Evolutionary conservation across 768 basidiomycete genomes (phyloP).

Genomic region (Auricularia sp.): DNA sequence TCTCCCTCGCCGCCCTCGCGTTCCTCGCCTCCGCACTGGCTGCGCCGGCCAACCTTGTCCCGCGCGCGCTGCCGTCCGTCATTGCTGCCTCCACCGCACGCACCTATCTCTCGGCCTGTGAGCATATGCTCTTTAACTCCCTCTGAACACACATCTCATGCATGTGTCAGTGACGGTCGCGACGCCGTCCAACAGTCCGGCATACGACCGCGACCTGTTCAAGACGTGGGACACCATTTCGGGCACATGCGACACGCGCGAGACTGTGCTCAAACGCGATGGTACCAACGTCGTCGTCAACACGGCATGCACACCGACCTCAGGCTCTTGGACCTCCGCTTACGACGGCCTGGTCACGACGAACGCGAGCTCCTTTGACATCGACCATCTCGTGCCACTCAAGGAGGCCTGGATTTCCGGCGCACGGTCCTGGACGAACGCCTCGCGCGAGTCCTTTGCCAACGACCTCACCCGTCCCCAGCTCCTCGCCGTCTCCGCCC

Average conservation of each 20-base stretch:
- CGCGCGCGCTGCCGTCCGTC: constrained; percentile 15
- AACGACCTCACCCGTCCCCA: constrained; percentile 49
- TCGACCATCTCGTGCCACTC: constrained; percentile 46
- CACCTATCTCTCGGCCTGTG: constrained; percentile 16
- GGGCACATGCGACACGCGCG: constrained; percentile 42
- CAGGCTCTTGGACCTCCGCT: constrained; percentile 42
- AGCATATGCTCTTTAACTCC: background rate
- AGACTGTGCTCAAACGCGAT: constrained; percentile 29
- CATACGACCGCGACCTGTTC: constrained; percentile 33
- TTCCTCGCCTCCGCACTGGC: background rate
- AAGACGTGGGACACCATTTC: constrained; percentile 41
- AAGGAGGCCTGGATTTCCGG: constrained; percentile 54
- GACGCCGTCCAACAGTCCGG: constrained; percentile 32
- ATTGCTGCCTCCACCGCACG: constrained; percentile 15
- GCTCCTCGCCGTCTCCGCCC: constrained; percentile 40
- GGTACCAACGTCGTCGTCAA: constrained; percentile 31
- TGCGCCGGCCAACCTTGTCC: background rate
- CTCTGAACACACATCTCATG: background rate
- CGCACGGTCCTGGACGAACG: constrained; percentile 40
- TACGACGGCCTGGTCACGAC: constrained; percentile 40
- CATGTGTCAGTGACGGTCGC: constrained; percentile 25
- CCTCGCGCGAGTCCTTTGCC: constrained; percentile 41
- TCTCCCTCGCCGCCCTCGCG: background rate
- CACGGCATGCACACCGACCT: constrained; percentile 33
- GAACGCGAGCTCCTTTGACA: constrained; percentile 39